Conservation (phyloP, 208 protist genomes). For the Crithidia fasciculata region DNA sequence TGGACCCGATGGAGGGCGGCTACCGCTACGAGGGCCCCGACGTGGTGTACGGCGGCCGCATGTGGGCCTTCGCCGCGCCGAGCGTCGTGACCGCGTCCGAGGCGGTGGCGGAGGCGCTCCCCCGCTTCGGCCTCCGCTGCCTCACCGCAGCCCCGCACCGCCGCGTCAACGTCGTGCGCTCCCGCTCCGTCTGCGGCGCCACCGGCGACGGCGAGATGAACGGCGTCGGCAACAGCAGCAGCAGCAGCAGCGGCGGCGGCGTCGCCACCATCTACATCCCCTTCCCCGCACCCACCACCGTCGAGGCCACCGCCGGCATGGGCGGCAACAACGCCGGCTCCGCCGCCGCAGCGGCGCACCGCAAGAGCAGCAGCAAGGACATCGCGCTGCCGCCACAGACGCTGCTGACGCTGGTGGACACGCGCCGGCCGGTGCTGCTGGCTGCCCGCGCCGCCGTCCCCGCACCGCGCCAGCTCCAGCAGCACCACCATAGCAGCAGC, state of each 20-base stretch:
- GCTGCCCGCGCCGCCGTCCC: slow-evolving; percentile 4
- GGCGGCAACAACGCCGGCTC: neutral
- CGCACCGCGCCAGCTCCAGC: neutral
- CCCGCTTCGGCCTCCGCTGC: slow-evolving; percentile 23
- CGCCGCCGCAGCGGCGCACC: too few species aligned
- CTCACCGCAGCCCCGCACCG: slow-evolving; percentile 4
- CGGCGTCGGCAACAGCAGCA: slow-evolving; percentile 2
- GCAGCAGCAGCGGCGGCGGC: slow-evolving; percentile 7
- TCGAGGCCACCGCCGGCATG: slow-evolving; percentile 10
- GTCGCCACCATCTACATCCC: slow-evolving; percentile 23
- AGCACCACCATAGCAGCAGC: neutral
- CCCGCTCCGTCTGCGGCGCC: slow-evolving; percentile 16
- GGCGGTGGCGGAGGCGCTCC: slow-evolving; percentile 8
- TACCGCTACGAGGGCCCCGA: slow-evolving; percentile 76
- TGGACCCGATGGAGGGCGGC: slow-evolving; percentile 37
- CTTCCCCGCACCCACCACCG: slow-evolving; percentile 9
- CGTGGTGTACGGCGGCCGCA: slow-evolving; percentile 31
- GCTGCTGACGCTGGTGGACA: slow-evolving; percentile 25
- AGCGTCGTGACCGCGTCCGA: slow-evolving; percentile 63
- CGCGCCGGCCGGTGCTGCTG: slow-evolving; percentile 19
- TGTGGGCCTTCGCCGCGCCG: slow-evolving; percentile 71
- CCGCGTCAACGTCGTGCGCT: slow-evolving; percentile 20
- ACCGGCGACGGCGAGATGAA: slow-evolving; percentile 14
- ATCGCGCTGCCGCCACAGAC: slow-evolving; percentile 14
- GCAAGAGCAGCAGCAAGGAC: neutral